Evolutionary conservation across 225 moss, liverwort and hornwort species (phyloP).

Genomic region (Takakia lepidozioides): DNA sequence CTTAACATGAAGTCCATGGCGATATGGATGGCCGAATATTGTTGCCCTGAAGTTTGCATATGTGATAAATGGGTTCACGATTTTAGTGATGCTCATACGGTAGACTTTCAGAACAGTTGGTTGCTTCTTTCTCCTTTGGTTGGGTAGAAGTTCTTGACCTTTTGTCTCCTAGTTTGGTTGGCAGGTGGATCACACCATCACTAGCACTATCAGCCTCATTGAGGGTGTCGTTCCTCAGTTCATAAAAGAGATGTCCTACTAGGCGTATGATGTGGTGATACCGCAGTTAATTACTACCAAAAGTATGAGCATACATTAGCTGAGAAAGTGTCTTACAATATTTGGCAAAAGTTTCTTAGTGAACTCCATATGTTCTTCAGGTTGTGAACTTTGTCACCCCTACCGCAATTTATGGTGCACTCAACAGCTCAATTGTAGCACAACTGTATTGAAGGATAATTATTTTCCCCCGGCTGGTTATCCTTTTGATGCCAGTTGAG

Average conservation of each 20-base stretch:
- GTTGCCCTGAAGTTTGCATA: conserved; percentile 81
- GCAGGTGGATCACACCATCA: conserved; percentile 24
- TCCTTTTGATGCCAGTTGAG: conserved; percentile 28
- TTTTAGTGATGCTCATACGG: too few species aligned
- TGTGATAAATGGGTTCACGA: too few species aligned
- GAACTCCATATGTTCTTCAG: conserved; percentile 29
- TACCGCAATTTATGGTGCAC: conserved; percentile 9
- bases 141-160: too few species aligned
- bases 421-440: conserved; percentile 16
- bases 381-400: conserved; percentile 8
- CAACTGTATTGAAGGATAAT: conserved; percentile 11
- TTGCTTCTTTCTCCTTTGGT: neutral
- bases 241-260: conserved; percentile 11
- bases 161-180: neutral
- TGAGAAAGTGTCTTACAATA: conserved; percentile 18
- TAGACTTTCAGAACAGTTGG: too few species aligned
- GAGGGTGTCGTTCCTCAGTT: conserved; percentile 12
- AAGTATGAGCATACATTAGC: conserved; percentile 37
- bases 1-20: conserved; percentile 89
- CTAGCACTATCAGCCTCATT: too few species aligned
- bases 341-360: conserved; percentile 24
- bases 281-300: conserved; percentile 20
- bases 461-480: conserved; percentile 23
- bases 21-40: conserved; percentile 94
- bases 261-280: conserved; percentile 14